Conservation (phyloP, 106 monocot genomes). For the Phalaenopsis equestris region DNA sequence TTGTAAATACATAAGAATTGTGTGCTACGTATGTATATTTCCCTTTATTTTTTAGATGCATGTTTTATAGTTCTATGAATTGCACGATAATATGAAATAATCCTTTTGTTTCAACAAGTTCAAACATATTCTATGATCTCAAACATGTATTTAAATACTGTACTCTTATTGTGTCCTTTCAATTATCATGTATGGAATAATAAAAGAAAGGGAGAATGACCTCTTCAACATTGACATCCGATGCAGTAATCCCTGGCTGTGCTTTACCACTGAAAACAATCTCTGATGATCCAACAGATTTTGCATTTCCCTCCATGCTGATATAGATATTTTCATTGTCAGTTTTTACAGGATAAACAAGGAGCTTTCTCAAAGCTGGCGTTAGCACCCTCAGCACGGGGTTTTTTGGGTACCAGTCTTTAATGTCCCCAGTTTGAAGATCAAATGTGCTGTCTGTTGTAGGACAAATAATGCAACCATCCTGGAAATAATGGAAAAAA, state of each 20-base stretch:
- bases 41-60: neutral
- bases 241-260: slow-evolving; percentile 80
- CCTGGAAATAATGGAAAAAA: slow-evolving; percentile 35
- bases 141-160: neutral
- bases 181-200: neutral
- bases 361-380: slow-evolving; percentile 64
- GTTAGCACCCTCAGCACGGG: slow-evolving; percentile 81
- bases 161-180: neutral
- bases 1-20: too few relatives aligned
- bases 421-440: slow-evolving; percentile 75
- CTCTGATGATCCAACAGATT: slow-evolving; percentile 64
- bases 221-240: slow-evolving; percentile 93
- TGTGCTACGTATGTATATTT: too few relatives aligned
- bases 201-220: slow-evolving; percentile 22
- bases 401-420: slow-evolving; percentile 95
- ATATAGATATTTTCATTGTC: slow-evolving; percentile 80
- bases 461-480: slow-evolving; percentile 96
- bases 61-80: neutral
- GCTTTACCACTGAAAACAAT: slow-evolving; percentile 91
- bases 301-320: slow-evolving; percentile 28
- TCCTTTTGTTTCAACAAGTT: neutral
- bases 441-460: slow-evolving; percentile 97
- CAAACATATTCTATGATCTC: neutral
- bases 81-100: neutral
- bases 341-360: slow-evolving; percentile 64